Evolutionary conservation across 495 filamentous ascomycete genomes (phyloP).

Genomic region (Barbatosphaeria neglecta): DNA sequence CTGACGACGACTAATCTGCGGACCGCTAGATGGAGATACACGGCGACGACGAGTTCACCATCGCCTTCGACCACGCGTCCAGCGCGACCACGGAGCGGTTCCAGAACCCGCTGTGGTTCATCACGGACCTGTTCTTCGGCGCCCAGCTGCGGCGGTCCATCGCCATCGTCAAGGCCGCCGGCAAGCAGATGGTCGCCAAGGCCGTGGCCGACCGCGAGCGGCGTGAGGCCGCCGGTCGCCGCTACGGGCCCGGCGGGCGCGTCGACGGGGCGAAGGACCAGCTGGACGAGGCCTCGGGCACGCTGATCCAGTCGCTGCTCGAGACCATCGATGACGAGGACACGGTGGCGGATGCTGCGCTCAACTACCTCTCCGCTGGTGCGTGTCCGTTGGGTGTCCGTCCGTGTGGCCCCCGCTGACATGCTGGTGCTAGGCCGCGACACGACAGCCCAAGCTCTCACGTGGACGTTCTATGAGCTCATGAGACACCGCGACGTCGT

Average conservation of each 20-base stretch:
- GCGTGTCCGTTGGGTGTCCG: conserved; percentile 6
- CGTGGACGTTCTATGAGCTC: conserved; percentile 47
- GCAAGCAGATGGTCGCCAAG: conserved; percentile 36
- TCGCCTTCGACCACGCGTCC: conserved; percentile 46
- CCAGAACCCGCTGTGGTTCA: conserved; percentile 47
- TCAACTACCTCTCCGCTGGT: conserved; percentile 48
- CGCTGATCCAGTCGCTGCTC: conserved; percentile 44
- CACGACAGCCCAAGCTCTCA: conserved; percentile 49
- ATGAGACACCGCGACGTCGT: conserved; percentile 32
- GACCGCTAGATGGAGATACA: conserved; percentile 50
- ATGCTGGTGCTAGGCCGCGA: conserved; percentile 36
- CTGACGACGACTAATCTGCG: conserved; percentile 3
- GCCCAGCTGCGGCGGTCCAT: conserved; percentile 32
- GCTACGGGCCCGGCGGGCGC: background rate
- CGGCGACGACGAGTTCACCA: conserved; percentile 42
- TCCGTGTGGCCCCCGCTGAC: conserved; percentile 3
- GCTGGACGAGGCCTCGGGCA: conserved; percentile 35
- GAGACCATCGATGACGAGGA: conserved; percentile 36
- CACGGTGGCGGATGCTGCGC: conserved; percentile 44
- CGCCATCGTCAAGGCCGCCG: conserved; percentile 35
- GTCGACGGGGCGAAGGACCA: conserved; percentile 3
- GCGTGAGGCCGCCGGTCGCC: background rate
- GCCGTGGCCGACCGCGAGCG: conserved; percentile 22
- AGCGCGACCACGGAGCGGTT: conserved; percentile 47
- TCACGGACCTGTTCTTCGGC: conserved; percentile 42